Conservation (phyloP, 768 basidiomycete genomes). For the Auriscalpium vulgare region DNA sequence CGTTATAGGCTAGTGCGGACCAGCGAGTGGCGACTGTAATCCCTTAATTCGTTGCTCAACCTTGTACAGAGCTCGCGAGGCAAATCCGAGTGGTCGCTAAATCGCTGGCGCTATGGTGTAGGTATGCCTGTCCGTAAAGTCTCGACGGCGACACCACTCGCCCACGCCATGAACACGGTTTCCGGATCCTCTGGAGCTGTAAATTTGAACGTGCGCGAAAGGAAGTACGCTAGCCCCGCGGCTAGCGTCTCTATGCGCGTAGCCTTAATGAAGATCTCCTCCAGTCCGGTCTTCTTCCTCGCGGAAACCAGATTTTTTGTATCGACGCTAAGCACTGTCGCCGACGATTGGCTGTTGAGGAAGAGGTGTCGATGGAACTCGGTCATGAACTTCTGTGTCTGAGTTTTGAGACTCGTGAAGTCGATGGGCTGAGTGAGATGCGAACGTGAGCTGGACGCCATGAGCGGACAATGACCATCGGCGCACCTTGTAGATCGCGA, state of each 20-base stretch:
- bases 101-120: slow-evolving; percentile 14
- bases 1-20: too few relatives aligned
- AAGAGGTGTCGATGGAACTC: slow-evolving; percentile 66
- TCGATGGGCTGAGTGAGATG: slow-evolving; percentile 68
- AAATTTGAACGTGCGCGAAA: slow-evolving; percentile 37
- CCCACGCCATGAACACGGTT: slow-evolving; percentile 50
- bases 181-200: slow-evolving; percentile 27
- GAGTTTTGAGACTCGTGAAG: slow-evolving; percentile 65
- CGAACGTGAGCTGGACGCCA: not conserved
- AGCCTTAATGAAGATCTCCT: slow-evolving; percentile 75
- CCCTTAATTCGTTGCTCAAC: too few relatives aligned
- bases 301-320: slow-evolving; percentile 30
- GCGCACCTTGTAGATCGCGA: slow-evolving; percentile 78
- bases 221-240: slow-evolving; percentile 69
- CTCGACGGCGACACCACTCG: slow-evolving; percentile 56
- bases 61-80: too few relatives aligned
- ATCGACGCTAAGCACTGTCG: slow-evolving; percentile 47
- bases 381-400: slow-evolving; percentile 57
- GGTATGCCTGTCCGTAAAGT: slow-evolving; percentile 54
- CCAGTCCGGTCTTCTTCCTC: slow-evolving; percentile 52
- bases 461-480: not conserved
- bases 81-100: too few relatives aligned
- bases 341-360: slow-evolving; percentile 63
- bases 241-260: slow-evolving; percentile 57
- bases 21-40: too few relatives aligned